Conservation (phyloP, 306 rosid genomes). For the Ziziphus jujuba region DNA sequence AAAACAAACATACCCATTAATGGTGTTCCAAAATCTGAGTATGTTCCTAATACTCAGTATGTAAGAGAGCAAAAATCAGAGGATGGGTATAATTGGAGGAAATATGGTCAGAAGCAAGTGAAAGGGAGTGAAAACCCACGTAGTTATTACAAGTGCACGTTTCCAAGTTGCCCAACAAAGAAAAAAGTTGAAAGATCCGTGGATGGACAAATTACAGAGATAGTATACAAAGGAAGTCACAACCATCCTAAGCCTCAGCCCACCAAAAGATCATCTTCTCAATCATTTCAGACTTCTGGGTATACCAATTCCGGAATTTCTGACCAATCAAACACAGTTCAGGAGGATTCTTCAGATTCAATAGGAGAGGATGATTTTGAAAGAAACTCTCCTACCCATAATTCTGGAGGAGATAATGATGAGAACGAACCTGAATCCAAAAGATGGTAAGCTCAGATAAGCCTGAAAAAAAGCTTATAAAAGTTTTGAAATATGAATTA, state of each 20-base stretch:
- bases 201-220: slow-evolving; percentile 90
- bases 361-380: slow-evolving; percentile 72
- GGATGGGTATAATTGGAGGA: slow-evolving; percentile 93
- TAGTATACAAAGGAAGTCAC: slow-evolving; percentile 88
- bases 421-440: slow-evolving; percentile 71
- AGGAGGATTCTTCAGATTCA: slow-evolving; percentile 75
- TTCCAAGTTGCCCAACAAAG: slow-evolving; percentile 64
- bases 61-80: slow-evolving; percentile 63
- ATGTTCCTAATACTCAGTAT: slow-evolving; percentile 26
- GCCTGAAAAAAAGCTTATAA: not conserved
- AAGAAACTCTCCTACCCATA: slow-evolving; percentile 62
- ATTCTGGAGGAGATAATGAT: slow-evolving; percentile 50
- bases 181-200: slow-evolving; percentile 84
- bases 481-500: slow-evolving; percentile 4
- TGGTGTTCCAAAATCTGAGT: slow-evolving; percentile 29
- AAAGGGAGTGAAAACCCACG: slow-evolving; percentile 95
- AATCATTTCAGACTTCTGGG: slow-evolving; percentile 43
- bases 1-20: slow-evolving; percentile 30
- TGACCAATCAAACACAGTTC: slow-evolving; percentile 55
- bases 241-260: slow-evolving; percentile 87
- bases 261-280: slow-evolving; percentile 49
- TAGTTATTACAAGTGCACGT: slow-evolving; percentile 87
- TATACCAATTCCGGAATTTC: slow-evolving; percentile 51
- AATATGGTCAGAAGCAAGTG: slow-evolving; percentile 94
- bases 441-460: slow-evolving; percentile 58